Evolutionary conservation across 495 filamentous ascomycete genomes (phyloP), one percentile per base, ranked within the genome.

Genomic region (Neurospora africana): DNA sequence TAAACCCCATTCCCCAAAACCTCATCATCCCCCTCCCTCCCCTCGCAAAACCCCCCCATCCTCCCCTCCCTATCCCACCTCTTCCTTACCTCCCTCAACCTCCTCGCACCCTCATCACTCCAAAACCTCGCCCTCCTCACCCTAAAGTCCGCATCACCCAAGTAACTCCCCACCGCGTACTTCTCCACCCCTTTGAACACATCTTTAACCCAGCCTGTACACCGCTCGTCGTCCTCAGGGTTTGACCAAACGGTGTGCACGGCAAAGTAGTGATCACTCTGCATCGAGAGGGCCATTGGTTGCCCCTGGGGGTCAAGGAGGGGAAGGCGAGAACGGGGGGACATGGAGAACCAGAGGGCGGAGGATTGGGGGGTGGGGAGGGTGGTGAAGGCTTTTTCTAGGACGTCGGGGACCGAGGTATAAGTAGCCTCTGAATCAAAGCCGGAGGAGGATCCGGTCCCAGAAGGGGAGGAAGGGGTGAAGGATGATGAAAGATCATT

Each of bases 181-280:
- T 67, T 40, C 47, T 83, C 80, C 4, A 86, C 74, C 17, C 71
- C 72, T 13, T 69, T 74, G 81, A 87, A 85, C 19, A 81, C 72
- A 39, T 81, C 71, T 2, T 68, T 70, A 1, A 86, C 80, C 85
- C 86, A 87, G 1, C 38, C 69, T 27, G 75, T 74, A 73, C 82
- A 85, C 6, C 74, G 71, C 1, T 40, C 71, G 72, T 87, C 86
- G 36, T 87, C 84, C 6, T 76, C 43, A 7, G 77, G 78, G 19
- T 83, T 75, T 40, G 86, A 83, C 85, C 85, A 88, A 0, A 88
- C 78, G 0, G 82, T 79, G 70, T 88, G 88, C 6, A 87, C 40
- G 0, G 86, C 82, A 71, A 89, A 83, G 69, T 87, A 89, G 74
- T 89, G 86, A 68, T 87, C 86, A 7, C 79, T 81, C 38, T 86